Evolutionary conservation across 2,329 filamentous ascomycete genomes (phyloP), one percentile per base, ranked within the genome.

Genomic region (Penicillium expansum): DNA sequence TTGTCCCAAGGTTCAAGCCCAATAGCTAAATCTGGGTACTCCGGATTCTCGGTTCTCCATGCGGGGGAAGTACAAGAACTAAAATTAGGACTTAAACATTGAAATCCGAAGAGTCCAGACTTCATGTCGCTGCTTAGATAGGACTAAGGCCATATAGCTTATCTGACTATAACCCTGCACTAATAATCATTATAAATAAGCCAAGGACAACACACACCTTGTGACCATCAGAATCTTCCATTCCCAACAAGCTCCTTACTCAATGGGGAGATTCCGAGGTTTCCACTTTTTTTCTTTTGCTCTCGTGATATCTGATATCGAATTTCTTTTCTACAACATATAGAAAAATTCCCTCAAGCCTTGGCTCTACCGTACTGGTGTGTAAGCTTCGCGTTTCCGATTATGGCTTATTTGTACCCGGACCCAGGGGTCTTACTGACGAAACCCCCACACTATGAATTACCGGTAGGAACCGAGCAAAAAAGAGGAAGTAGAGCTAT

Each of bases 181-280:
- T n/a, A 24, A 18, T 37, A 29, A 27, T 8, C 5, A 22, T 30
- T 9, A 35, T 24, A 20, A 22, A 38, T 38, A 16, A 49, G 33
- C 27, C 42, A 29, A 41, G 29, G 6, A 48, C 29, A 41, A 22
- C 11, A 14, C 37, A 18, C 8, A 33, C 41, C 55, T 35, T 35
- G 55, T 57, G 55, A 57, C 50, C 50, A 32, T 18, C 54, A 47
- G 41, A 54, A 16, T 48, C 50, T 57, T 54, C 33, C 41, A 52
- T 52, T 47, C 54, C 35, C 27, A 42, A 54, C 29, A 41, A 52
- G 53, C 55, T 57, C 50, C 55, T 57, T 57, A 48, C 55, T 54
- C 37, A 57, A 57, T 48, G 13, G 29, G 55, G 55, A 38, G 38
- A 54, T 54, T 52, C 55, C 55, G 55, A 53, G 30, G 39, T 52